Percentiles rank a stretch among this genome's conserved stretches.
phyloP scores from a whole-genome alignment of 495 filamentous ascomycete species.

The Achaetomiella virescens region DNA sequence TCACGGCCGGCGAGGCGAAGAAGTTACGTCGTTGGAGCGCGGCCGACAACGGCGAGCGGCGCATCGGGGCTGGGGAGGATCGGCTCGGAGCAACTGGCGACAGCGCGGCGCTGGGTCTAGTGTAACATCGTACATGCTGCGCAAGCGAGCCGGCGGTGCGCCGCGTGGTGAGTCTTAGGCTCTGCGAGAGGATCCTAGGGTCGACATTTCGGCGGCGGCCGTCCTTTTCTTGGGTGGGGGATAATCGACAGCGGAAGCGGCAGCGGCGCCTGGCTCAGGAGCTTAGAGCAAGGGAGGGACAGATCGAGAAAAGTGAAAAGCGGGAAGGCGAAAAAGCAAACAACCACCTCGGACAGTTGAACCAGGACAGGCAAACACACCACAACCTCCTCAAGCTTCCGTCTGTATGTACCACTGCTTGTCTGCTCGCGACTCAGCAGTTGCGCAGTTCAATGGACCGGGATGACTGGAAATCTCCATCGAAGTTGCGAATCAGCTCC shows the following conservation, averaged over 20 bases:
- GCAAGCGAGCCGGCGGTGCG: constrained; percentile 12
- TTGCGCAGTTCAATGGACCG: background rate
- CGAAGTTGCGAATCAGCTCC: background rate
- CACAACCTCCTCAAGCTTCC: background rate
- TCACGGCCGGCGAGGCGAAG: constrained; percentile 52
- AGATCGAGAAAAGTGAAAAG: background rate
- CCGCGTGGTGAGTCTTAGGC: constrained; percentile 15
- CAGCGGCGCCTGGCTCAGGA: background rate
- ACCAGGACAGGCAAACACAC: constrained; percentile 3
- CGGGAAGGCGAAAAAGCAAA: constrained; percentile 4
- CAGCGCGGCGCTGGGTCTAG: constrained; percentile 13
- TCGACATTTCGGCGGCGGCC: constrained; percentile 20
- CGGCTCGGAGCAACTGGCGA: constrained; percentile 3
- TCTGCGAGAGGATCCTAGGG: constrained; percentile 15
- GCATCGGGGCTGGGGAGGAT: background rate
- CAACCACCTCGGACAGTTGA: background rate
- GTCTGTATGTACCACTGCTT: background rate
- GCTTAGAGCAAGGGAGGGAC: background rate
- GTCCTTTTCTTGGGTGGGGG: background rate
- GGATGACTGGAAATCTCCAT: background rate
- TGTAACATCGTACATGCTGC: constrained; percentile 22
- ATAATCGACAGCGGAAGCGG: background rate
- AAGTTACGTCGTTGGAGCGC: constrained; percentile 30
- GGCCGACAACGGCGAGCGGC: background rate
- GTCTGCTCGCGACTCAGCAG: too few species aligned